These are phyloP conservation scores for Neurospora sp. DNA, from an alignment of 2,329 filamentous ascomycete species.

Conservation along the genomic window DNA sequence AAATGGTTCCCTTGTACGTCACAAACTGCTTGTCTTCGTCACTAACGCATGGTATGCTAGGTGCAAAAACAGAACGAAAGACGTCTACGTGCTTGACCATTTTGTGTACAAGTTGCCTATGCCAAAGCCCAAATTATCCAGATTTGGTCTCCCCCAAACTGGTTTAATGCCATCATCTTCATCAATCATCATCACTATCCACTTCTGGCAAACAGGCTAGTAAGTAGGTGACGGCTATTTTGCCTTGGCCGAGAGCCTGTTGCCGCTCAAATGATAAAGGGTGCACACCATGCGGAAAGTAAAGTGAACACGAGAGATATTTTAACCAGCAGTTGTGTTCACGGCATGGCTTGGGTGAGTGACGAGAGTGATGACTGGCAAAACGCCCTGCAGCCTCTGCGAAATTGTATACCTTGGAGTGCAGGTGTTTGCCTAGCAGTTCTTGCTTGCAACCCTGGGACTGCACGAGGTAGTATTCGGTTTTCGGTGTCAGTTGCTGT, in stretches of 20 bases:
- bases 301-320: neutral
- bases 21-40: too few relatives aligned
- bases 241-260: neutral
- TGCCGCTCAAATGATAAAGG: neutral
- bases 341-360: neutral
- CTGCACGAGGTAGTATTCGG: neutral
- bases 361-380: neutral
- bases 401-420: neutral
- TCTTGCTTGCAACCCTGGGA: too few relatives aligned
- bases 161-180: too few relatives aligned
- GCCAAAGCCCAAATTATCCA: too few relatives aligned
- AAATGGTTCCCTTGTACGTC: too few relatives aligned
- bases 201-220: too few relatives aligned
- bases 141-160: too few relatives aligned
- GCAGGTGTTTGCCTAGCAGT: neutral
- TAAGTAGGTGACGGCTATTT: neutral
- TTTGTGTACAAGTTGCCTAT: too few relatives aligned
- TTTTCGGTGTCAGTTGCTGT: neutral
- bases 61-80: too few relatives aligned
- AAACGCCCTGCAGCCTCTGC: neutral
- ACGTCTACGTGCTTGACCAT: too few relatives aligned
- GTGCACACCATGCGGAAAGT: neutral
- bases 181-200: too few relatives aligned
- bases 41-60: too few relatives aligned
- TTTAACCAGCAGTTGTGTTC: neutral